phyloP scores from a whole-genome alignment of 441 rosid genomes.

The Biscutella laevigata region DNA sequence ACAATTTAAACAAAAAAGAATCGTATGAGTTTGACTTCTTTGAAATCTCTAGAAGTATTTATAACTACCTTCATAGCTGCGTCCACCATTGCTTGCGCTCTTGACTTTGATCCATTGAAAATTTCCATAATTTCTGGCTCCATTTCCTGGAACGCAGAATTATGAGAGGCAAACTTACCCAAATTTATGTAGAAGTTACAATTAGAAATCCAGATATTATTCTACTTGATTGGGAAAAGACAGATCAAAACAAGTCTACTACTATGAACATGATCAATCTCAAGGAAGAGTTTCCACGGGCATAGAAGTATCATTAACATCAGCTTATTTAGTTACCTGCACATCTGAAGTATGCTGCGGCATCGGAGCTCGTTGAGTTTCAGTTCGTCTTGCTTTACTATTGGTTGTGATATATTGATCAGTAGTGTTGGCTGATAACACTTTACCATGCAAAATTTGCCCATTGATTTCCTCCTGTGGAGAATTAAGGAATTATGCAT shows the following conservation, averaged over 20 bases:
- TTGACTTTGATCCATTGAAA: slow-evolving; percentile 52
- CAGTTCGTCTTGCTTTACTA: slow-evolving; percentile 47
- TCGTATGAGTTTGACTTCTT: slow-evolving; percentile 1
- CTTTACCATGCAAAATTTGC: slow-evolving; percentile 1
- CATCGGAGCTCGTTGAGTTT: slow-evolving; percentile 39
- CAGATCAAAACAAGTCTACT: not conserved
- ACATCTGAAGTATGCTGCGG: slow-evolving; percentile 35
- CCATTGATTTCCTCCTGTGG: slow-evolving; percentile 17
- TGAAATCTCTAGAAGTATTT: not conserved
- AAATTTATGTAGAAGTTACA: too few species aligned
- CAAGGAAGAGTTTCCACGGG: slow-evolving; percentile 12
- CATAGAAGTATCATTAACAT: not conserved
- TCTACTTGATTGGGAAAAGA: not conserved
- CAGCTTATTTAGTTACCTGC: slow-evolving; percentile 14
- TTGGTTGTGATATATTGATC: slow-evolving; percentile 27
- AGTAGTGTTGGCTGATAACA: slow-evolving; percentile 11
- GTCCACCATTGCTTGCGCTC: slow-evolving; percentile 75
- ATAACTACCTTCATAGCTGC: slow-evolving; percentile 68
- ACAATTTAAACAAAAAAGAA: not conserved
- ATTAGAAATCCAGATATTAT: too few species aligned
- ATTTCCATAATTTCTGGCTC: slow-evolving; percentile 58
- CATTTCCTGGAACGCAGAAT: slow-evolving; percentile 41
- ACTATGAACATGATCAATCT: not conserved
- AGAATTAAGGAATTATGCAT: not conserved
- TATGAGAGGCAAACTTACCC: not conserved